These are phyloP conservation scores for Clonostachys rosea DNA, from an alignment of 2,329 filamentous ascomycete species.

Conservation along the genomic window DNA sequence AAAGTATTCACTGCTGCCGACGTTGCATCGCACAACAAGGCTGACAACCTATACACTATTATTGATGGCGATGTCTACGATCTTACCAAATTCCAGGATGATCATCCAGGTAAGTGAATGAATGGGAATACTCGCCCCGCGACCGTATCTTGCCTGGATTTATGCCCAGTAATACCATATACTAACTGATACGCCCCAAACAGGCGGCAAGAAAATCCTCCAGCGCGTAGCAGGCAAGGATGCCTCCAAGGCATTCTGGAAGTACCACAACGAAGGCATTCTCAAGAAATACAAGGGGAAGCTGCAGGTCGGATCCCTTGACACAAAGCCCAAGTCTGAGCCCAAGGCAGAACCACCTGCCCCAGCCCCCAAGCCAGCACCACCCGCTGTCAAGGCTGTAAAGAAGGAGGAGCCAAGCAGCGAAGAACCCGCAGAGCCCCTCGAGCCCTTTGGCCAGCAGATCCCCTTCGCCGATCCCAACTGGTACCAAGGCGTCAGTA, in stretches of 20 bases:
- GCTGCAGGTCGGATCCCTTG: slow-evolving; percentile 80
- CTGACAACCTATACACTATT: slow-evolving; percentile 80
- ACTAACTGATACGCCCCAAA: not conserved
- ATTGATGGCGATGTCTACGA: slow-evolving; percentile 97
- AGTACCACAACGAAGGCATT: slow-evolving; percentile 79
- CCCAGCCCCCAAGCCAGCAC: slow-evolving; percentile 19
- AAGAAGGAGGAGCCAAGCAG: slow-evolving; percentile 13
- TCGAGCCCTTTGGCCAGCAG: slow-evolving; percentile 81
- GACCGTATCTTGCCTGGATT: not conserved
- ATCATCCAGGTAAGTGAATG: slow-evolving; percentile 65
- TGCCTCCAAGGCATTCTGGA: slow-evolving; percentile 65
- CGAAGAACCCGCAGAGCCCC: slow-evolving; percentile 56
- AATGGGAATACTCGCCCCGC: not conserved
- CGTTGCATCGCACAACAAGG: slow-evolving; percentile 88
- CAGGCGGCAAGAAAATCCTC: slow-evolving; percentile 62
- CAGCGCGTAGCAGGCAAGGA: slow-evolving; percentile 61
- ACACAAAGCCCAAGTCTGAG: slow-evolving; percentile 75
- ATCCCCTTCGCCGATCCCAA: slow-evolving; percentile 89
- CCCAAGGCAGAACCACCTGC: slow-evolving; percentile 43
- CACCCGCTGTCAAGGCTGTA: slow-evolving; percentile 26
- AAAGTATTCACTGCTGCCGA: slow-evolving; percentile 80
- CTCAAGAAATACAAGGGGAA: slow-evolving; percentile 80
- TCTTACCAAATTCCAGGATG: slow-evolving; percentile 80
- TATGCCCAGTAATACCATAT: not conserved
- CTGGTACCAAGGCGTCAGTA: slow-evolving; percentile 88